Evolutionary conservation across 208 protist genomes (phyloP).

Genomic region (Leishmania tarentolae): DNA sequence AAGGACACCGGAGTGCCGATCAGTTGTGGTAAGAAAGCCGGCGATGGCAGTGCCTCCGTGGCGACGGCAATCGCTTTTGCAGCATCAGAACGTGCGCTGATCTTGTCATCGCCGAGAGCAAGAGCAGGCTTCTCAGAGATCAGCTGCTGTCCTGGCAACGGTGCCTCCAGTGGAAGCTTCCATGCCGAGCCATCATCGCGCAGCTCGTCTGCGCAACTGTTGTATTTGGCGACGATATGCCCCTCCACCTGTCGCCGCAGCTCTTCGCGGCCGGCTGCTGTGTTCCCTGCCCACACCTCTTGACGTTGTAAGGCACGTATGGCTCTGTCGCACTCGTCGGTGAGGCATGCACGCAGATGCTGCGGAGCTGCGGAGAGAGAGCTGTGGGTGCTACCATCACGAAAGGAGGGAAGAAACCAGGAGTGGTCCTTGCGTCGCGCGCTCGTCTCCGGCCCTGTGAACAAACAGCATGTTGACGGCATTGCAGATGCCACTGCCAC

Average conservation of each 20-base stretch:
- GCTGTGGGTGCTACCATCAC: not conserved
- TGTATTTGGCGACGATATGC: not conserved
- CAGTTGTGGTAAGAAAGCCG: not conserved
- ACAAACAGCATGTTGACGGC: not conserved
- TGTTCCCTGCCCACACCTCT: conserved; percentile 4
- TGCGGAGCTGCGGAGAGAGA: not conserved
- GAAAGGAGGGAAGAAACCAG: not conserved
- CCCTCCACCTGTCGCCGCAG: not conserved
- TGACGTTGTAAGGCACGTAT: conserved; percentile 6
- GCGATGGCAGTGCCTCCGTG: not conserved
- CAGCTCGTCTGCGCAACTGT: not conserved
- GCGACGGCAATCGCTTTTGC: not conserved
- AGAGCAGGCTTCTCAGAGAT: not conserved
- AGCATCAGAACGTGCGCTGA: not conserved
- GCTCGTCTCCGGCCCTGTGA: not conserved
- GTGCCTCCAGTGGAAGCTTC: not conserved
- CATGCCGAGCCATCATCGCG: not conserved
- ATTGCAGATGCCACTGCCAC: not conserved
- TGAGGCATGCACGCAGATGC: not conserved
- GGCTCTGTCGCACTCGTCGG: not conserved
- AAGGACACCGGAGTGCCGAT: not conserved
- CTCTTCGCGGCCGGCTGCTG: not conserved
- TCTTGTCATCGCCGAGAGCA: not conserved
- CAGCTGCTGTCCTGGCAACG: not conserved
- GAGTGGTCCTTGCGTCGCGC: not conserved